Percentiles rank a stretch among this genome's conserved stretches.
Evolutionary conservation across 768 basidiomycete genomes (phyloP).

Genomic region (Plicaturopsis crispa): DNA sequence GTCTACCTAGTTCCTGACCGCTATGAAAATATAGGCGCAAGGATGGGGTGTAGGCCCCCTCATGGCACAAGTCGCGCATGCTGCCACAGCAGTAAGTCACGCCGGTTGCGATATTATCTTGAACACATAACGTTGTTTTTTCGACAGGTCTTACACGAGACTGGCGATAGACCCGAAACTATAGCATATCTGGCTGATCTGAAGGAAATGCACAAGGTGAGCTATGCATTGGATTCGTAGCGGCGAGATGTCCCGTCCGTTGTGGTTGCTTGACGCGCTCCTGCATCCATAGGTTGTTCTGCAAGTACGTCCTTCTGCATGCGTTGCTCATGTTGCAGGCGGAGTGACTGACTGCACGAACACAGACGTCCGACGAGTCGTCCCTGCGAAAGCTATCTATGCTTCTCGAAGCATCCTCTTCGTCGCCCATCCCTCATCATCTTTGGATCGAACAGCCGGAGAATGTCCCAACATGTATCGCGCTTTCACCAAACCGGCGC

Average conservation of each 20-base stretch:
- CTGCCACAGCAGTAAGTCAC: conserved; percentile 29
- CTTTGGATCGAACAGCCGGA: conserved; percentile 39
- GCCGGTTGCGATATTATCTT: no score
- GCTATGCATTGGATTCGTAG: background rate
- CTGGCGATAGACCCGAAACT: conserved; percentile 28
- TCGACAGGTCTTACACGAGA: conserved; percentile 35
- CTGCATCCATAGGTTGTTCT: conserved; percentile 26
- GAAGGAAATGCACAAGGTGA: conserved; percentile 33
- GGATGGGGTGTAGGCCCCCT: conserved; percentile 37
- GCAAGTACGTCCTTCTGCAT: conserved; percentile 22
- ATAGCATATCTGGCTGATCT: conserved; percentile 29
- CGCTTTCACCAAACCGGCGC: conserved; percentile 32
- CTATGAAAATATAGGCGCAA: conserved; percentile 19
- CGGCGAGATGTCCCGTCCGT: background rate
- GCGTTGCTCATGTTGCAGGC: background rate
- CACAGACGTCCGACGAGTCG: conserved; percentile 23
- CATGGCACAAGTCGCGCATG: conserved; percentile 37
- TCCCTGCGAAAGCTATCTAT: conserved; percentile 24
- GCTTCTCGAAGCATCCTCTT: conserved; percentile 13
- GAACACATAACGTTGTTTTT: no score
- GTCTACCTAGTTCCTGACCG: background rate
- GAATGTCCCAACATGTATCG: conserved; percentile 32
- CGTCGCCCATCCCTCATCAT: conserved; percentile 22
- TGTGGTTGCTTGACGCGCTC: background rate
- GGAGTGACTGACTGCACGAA: background rate